Conservation (phyloP, 2,329 filamentous ascomycete genomes). For the Chrysoporthe deuterocubensis region DNA sequence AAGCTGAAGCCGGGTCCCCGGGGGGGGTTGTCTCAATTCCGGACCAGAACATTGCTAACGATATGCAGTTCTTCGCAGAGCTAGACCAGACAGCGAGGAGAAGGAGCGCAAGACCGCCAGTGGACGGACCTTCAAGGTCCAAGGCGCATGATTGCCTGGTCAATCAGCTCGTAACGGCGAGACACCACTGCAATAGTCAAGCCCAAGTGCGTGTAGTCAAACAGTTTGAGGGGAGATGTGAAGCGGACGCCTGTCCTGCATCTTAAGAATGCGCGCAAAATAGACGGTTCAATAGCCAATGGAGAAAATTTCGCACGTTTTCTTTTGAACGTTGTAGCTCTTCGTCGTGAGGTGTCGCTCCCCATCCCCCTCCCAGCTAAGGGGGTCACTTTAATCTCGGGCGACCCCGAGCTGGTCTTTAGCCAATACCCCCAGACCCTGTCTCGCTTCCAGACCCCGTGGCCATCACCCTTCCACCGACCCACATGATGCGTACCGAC, state of each 20-base stretch:
- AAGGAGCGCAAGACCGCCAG: conserved; percentile 98
- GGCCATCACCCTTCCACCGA: background rate
- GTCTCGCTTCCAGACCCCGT: conserved; percentile 12
- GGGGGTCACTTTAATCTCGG: background rate
- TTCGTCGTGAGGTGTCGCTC: background rate
- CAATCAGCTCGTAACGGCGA: background rate
- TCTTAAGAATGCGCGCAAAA: background rate
- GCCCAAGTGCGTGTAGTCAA: background rate
- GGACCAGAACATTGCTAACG: conserved; percentile 35
- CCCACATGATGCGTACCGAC: background rate
- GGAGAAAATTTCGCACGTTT: background rate
- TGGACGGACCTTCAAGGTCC: conserved; percentile 82
- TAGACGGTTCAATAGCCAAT: background rate
- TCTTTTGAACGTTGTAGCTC: background rate
- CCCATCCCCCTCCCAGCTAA: background rate
- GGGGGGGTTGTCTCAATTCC: too few species aligned
- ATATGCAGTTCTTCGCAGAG: conserved; percentile 82
- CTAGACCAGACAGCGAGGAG: conserved; percentile 92
- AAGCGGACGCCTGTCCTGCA: background rate
- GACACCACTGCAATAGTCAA: background rate
- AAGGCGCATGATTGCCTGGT: conserved; percentile 39
- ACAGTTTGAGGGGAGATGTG: background rate
- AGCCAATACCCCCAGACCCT: background rate
- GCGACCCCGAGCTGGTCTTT: background rate
- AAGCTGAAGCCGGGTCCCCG: conserved; percentile 36